Conservation (phyloP, 345 rosid genomes). For the Erodium maritimum region DNA sequence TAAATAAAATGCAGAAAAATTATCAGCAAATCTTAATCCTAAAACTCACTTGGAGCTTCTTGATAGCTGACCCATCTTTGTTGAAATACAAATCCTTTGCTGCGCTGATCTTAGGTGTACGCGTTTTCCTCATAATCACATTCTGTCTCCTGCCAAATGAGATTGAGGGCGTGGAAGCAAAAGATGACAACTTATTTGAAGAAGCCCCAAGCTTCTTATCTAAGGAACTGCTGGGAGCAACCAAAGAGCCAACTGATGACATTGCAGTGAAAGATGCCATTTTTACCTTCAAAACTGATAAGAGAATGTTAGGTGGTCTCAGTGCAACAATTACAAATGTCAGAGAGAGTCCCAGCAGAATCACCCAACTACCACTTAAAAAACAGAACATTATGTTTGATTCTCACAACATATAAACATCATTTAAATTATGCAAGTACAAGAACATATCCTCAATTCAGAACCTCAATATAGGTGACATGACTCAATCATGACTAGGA, state of each 20-base stretch:
- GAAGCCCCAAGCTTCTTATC: conserved; percentile 49
- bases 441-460: too few species aligned
- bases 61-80: conserved; percentile 85
- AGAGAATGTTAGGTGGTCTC: too few species aligned
- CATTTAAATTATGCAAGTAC: too few species aligned
- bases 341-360: too few species aligned
- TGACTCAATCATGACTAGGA: too few species aligned
- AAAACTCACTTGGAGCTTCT: conserved; percentile 23
- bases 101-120: conserved; percentile 43
- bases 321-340: too few species aligned
- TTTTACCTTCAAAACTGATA: conserved; percentile 23
- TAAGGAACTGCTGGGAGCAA: conserved; percentile 38
- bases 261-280: conserved; percentile 67
- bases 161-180: conserved; percentile 51
- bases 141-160: conserved; percentile 45
- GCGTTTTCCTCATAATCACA: conserved; percentile 26
- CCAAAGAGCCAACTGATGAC: conserved; percentile 59
- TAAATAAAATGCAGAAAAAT: too few species aligned
- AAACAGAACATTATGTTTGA: too few species aligned
- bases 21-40: background rate
- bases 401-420: too few species aligned
- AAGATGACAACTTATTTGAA: conserved; percentile 55
- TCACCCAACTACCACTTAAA: too few species aligned
- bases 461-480: too few species aligned
- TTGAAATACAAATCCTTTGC: conserved; percentile 95